A percentile compares a stretch with the other conserved stretches of the same genome.
These are phyloP conservation scores for Cotoneaster glaucophyllus DNA, from an alignment of 306 rosid species.

Conservation along the genomic window DNA sequence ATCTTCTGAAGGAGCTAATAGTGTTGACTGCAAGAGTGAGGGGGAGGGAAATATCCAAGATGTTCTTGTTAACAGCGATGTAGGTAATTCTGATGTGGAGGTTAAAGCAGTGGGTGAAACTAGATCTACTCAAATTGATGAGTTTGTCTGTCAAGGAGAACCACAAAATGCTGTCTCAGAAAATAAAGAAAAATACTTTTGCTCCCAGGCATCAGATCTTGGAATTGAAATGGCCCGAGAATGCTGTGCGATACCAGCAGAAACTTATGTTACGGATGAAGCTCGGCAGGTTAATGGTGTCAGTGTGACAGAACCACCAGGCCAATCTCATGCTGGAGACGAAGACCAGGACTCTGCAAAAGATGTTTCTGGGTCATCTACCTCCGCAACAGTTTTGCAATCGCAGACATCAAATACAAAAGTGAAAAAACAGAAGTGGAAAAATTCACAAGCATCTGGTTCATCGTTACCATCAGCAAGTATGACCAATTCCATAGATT, in stretches of 20 bases:
- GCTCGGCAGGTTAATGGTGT: conserved; percentile 41
- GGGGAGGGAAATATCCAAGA: conserved; percentile 69
- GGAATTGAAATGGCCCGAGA: conserved; percentile 92
- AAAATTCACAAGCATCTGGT: conserved; percentile 58
- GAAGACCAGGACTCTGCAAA: conserved; percentile 51
- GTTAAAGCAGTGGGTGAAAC: conserved; percentile 77
- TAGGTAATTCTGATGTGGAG: conserved; percentile 69
- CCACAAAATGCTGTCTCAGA: conserved; percentile 45
- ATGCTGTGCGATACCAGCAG: conserved; percentile 58
- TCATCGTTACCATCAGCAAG: conserved; percentile 46
- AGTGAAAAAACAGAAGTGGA: conserved; percentile 73
- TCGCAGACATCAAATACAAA: conserved; percentile 51
- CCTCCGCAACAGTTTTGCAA: conserved; percentile 29
- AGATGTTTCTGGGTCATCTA: conserved; percentile 51
- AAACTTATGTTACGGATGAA: conserved; percentile 46
- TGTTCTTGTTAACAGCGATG: conserved; percentile 49
- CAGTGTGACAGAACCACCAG: conserved; percentile 28
- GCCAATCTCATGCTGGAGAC: conserved; percentile 42
- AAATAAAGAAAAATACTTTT: conserved; percentile 62
- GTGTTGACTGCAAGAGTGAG: conserved; percentile 55
- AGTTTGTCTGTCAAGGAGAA: conserved; percentile 47
- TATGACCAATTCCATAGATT: conserved; percentile 49
- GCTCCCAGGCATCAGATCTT: conserved; percentile 97
- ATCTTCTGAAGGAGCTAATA: conserved; percentile 53
- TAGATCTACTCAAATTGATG: conserved; percentile 52